Base-by-base conservation (phyloP, 169 alveolate genomes). In the Theileria sp. region DNA sequence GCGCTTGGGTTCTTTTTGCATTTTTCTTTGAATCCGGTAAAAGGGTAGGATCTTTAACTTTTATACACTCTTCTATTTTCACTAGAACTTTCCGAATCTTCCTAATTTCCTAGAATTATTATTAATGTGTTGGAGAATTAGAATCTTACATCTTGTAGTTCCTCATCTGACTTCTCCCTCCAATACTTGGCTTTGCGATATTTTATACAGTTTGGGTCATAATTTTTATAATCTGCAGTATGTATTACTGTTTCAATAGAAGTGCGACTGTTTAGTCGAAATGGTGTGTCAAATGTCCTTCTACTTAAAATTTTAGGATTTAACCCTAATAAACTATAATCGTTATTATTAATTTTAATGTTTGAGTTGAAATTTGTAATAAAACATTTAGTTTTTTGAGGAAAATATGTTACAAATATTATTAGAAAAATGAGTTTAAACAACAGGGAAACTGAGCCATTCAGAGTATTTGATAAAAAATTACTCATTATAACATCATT, bases 171-270 rank as follows among this genome's bases (percentile, higher is more conserved):
- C 69, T 71, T n/a, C 51, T 82, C 80, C 23, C 88, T 81, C 88
- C 88, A 82, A 61, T 30, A 76, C 17, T 79, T 75, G 26, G 85
- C 85, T 50, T 82, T 82, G 49, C 80, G 88, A 78, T 82, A 82
- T 65, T 75, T 78, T 54, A 82, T 77, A 54, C 82, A 75, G 38
- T 82, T 82, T 3, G 75, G 83, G 75, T 82, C 88, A 72, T 82
- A 82, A 26, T 82, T 79, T 30, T 76, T 81, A 51, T 78, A 82
- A 68, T 82, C 86, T 5, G 68, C 88, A 19, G 88, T 75, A 36
- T 82, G 88, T 70, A 82, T 82, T 23, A 82, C 88, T 25, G 88
- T 82, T 51, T 82, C 88, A 44, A 82, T 82, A 0, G 88, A 82
- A 8, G 73, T 44, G 13, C 88, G 32, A 49, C 88, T 82, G 28